Evolutionary conservation across 208 protist genomes (phyloP).

Genomic region (Kentomonas sorsogonicus): DNA sequence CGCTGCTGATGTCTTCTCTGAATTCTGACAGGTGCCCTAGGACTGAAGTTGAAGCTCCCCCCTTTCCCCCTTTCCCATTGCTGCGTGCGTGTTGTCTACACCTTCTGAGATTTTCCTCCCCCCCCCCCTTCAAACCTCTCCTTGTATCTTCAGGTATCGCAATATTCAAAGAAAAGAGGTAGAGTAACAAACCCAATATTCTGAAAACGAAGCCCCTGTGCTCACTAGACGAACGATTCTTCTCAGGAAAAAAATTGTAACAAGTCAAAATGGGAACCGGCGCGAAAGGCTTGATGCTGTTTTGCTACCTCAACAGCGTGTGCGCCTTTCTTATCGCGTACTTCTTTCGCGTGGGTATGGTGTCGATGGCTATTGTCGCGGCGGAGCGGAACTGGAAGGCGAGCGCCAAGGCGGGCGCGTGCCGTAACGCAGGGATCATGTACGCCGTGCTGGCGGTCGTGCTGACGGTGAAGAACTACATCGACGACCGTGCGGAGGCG

Average conservation of each 20-base stretch:
- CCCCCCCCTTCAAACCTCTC: too few species aligned
- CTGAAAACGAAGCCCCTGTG: too few species aligned
- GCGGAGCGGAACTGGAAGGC: slow-evolving; percentile 49
- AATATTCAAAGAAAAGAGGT: too few species aligned
- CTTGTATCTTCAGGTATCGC: too few species aligned
- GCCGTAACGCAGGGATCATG: slow-evolving; percentile 51
- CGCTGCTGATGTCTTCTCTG: too few species aligned
- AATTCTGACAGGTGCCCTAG: too few species aligned
- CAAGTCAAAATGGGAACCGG: slow-evolving; percentile 40
- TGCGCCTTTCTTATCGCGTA: slow-evolving; percentile 73
- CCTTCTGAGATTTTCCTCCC: too few species aligned
- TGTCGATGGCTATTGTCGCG: slow-evolving; percentile 54
- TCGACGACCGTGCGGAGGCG: background rate
- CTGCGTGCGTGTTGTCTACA: too few species aligned
- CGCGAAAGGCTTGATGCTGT: slow-evolving; percentile 60
- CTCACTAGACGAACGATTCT: background rate
- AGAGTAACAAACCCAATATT: too few species aligned
- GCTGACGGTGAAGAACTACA: slow-evolving; percentile 21
- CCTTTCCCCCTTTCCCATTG: too few species aligned
- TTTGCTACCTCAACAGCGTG: slow-evolving; percentile 65
- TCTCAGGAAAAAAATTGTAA: too few species aligned
- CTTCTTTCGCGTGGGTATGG: slow-evolving; percentile 61
- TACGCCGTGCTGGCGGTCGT: slow-evolving; percentile 54
- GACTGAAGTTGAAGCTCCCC: too few species aligned
- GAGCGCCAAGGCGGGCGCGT: slow-evolving; percentile 52